A percentile compares a stretch with the other conserved stretches of the same genome.
Conservation (phyloP, 306 rosid genomes). For the Castanea mollissima region DNA sequence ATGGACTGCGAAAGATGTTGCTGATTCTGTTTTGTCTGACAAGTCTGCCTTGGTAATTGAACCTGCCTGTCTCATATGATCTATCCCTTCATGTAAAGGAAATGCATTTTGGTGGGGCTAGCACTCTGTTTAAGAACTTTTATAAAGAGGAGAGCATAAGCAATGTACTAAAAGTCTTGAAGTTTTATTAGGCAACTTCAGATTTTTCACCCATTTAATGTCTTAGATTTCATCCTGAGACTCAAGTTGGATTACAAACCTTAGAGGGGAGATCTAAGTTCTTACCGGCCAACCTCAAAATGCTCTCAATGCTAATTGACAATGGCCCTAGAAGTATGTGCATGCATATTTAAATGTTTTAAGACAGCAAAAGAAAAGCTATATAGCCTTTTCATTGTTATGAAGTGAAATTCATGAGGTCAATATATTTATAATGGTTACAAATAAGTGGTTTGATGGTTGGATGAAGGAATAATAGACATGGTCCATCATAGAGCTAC, state of each 20-base stretch:
- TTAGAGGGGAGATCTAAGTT: not conserved
- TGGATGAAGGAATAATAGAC: not conserved
- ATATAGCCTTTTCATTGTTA: not conserved
- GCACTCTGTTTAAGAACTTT: not conserved
- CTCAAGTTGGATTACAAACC: not conserved
- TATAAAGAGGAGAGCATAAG: not conserved
- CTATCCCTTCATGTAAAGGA: not conserved
- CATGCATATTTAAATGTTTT: not conserved
- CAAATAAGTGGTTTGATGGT: constrained; percentile 4
- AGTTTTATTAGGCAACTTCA: not conserved
- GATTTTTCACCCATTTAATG: not conserved
- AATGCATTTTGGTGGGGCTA: not conserved
- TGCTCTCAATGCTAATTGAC: not conserved
- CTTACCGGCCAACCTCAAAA: not conserved
- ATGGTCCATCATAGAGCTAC: constrained; percentile 13
- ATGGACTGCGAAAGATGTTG: constrained; percentile 90
- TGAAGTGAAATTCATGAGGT: not conserved
- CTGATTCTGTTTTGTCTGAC: constrained; percentile 93
- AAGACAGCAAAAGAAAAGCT: not conserved
- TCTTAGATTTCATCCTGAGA: not conserved
- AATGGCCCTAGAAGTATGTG: not conserved
- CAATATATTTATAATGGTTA: not conserved
- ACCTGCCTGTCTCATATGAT: not conserved
- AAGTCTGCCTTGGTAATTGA: constrained; percentile 81
- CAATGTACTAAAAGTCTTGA: not conserved